A percentile compares a stretch with the other conserved stretches of the same genome.
Evolutionary conservation across 345 rosid species (phyloP).

Genomic region (Draba incana): DNA sequence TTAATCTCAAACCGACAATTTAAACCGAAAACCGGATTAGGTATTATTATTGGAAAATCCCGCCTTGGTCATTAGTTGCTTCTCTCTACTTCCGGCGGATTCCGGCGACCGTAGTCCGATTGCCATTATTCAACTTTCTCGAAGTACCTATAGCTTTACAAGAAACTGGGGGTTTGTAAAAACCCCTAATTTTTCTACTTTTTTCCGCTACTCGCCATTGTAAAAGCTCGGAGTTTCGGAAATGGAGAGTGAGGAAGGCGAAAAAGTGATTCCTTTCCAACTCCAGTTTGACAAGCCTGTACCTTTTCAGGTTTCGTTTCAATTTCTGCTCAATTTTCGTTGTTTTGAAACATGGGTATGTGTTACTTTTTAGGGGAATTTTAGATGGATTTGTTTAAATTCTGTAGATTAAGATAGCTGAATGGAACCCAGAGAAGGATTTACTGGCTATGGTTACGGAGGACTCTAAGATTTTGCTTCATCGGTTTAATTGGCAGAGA

Average conservation of each 20-base stretch:
- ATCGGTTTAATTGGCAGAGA: conserved; percentile 90
- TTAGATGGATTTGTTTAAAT: conserved; percentile 14
- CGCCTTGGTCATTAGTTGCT: conserved; percentile 28
- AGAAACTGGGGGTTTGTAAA: neutral
- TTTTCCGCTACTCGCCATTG: neutral
- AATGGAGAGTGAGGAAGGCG: conserved; percentile 76
- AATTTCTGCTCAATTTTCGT: conserved; percentile 1
- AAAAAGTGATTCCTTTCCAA: conserved; percentile 67
- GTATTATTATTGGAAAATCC: conserved; percentile 32
- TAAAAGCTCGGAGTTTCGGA: conserved; percentile 25
- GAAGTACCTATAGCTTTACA: conserved; percentile 2
- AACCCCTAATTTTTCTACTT: conserved; percentile 7
- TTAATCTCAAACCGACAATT: neutral
- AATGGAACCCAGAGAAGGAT: conserved; percentile 90
- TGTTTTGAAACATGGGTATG: neutral
- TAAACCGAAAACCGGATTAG: conserved; percentile 31
- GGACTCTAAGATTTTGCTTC: conserved; percentile 75
- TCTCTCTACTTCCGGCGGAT: conserved; percentile 31
- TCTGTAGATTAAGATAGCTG: conserved; percentile 64
- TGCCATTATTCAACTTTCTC: neutral
- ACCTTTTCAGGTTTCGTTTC: conserved; percentile 68
- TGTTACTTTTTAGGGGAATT: neutral
- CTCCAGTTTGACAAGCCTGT: conserved; percentile 84
- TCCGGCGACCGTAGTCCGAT: conserved; percentile 27
- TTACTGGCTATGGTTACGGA: conserved; percentile 81